Evolutionary conservation across 129 eudicot genomes (phyloP), one percentile per base, ranked within the genome.

Genomic region (Lactuca sativa): DNA sequence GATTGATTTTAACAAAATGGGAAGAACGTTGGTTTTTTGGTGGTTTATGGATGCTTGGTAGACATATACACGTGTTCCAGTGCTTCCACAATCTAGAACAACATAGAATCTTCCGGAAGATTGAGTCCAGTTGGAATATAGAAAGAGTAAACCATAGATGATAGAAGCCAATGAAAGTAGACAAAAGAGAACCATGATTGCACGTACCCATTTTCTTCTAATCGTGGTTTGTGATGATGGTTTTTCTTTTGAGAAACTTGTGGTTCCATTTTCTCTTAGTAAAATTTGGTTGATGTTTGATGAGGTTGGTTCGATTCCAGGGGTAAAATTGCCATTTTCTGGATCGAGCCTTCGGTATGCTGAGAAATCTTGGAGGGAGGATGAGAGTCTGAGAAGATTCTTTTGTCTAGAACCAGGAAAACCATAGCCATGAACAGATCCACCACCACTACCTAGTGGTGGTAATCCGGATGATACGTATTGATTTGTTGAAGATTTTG

Each of bases 31-130:
- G 17, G 75, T 71, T 75, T 87, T 87, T 21, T 90, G 65, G 76
- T 77, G 80, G 60, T 86, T 88, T 38, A 73, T 68, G 10, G 87
- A 81, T 34, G 99, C 97, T 76, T 82, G 81, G 67, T 90, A 95
- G 14, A 95, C 83, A 81, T 86, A 95, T 25, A 90, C 95, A 44
- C 99, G 95, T 43, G 99, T 87, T 17, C 99, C 99, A 4, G 99
- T 95, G 83, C 99, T 95, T 69, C 99, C 99, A 80, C 97, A 86
- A 81, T 95, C 99, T n/a, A 95, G 92, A 13, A 95, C 89, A 54
- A 95, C 87, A 59, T 90, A 95, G 77, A 67, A 95, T 66, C 84
- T 84, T 41, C 93, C 78, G 59, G 88, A 75, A 41, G 87, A 90
- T 43, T 56, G 74, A 68, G 81, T 77, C 96, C 87, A 90, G 34